phyloP scores from a whole-genome alignment of 2,329 filamentous ascomycete genomes.

The Elsinoe batatas region DNA sequence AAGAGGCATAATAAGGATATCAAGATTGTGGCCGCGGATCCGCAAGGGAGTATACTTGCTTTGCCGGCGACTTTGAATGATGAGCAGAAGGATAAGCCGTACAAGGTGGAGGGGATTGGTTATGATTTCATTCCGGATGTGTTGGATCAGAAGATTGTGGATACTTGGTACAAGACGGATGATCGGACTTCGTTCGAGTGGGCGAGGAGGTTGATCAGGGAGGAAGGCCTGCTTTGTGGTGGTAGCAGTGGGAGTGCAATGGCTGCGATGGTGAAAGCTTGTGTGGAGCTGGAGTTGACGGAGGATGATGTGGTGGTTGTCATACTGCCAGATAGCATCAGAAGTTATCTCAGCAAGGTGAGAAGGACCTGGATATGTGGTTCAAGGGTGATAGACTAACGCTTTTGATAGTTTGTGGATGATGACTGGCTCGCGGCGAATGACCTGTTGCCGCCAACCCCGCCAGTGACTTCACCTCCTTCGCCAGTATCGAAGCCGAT shows the following conservation, averaged over 20 bases:
- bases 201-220: conserved; percentile 80
- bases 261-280: conserved; percentile 66
- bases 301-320: conserved; percentile 86
- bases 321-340: conserved; percentile 86
- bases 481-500: conserved; percentile 22
- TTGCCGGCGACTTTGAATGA: conserved; percentile 71
- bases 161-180: conserved; percentile 98
- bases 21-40: conserved; percentile 87
- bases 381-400: conserved; percentile 14
- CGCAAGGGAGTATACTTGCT: conserved; percentile 82
- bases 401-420: conserved; percentile 62
- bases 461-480: conserved; percentile 33
- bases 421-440: conserved; percentile 99
- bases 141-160: conserved; percentile 65
- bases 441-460: conserved; percentile 64
- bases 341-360: conserved; percentile 88
- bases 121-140: conserved; percentile 98
- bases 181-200: conserved; percentile 85
- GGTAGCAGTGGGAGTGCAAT: conserved; percentile 91
- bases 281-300: conserved; percentile 64
- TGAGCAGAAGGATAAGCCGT: conserved; percentile 68
- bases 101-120: conserved; percentile 97
- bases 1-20: conserved; percentile 77
- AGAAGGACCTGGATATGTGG: conserved; percentile 7
- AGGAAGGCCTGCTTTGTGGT: conserved; percentile 88